Evolutionary conservation across 1,139 yeast genomes (phyloP), one percentile per base, ranked within the genome.

Genomic region (Hansenula sp.): DNA sequence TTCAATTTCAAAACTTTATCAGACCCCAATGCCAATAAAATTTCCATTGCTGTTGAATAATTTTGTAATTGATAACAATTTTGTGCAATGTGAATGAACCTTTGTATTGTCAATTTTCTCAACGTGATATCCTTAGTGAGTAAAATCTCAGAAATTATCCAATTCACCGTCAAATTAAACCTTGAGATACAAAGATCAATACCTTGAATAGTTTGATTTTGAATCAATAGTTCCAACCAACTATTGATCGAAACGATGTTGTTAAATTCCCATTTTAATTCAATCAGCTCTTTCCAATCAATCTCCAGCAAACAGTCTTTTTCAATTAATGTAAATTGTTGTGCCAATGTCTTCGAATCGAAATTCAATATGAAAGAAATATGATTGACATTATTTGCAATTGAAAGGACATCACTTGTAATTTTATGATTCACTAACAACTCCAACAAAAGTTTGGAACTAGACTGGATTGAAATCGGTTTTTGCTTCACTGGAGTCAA

Each of bases 221-320:
- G 79, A 1, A 84, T 78, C 41, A 91, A 69, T 32, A 88, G 74
- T 53, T 83, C 86, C 27, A 90, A 68, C 99, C 99, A 93, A 58
- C 94, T 85, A 51, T 81, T 83, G n/a, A 83, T 83, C 0, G 91
- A 84, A 2, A 74, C 75, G 38, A 86, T 67, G 36, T 80, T 79
- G 47, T 77, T 77, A 4, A 59, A 55, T 50, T 77, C 77, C 90
- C 96, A 86, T 46, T 80, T 76, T 52, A 87, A 67, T 54, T 89
- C 94, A 44, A 91, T 74, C 43, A 91, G 71, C 55, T 89, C 96
- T 58, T 83, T 84, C 98, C 98, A 91, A 62, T 91, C 98, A 38
- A 93, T 76, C 55, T 89, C 96, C 43, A 80, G 77, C 31, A 91
- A 63, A 42, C 91, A 78, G 62, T 91, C 98, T 44, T 82, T 73